Evolutionary conservation across 1,139 yeast species (phyloP).

Genomic region (Geotrichum siamense): DNA sequence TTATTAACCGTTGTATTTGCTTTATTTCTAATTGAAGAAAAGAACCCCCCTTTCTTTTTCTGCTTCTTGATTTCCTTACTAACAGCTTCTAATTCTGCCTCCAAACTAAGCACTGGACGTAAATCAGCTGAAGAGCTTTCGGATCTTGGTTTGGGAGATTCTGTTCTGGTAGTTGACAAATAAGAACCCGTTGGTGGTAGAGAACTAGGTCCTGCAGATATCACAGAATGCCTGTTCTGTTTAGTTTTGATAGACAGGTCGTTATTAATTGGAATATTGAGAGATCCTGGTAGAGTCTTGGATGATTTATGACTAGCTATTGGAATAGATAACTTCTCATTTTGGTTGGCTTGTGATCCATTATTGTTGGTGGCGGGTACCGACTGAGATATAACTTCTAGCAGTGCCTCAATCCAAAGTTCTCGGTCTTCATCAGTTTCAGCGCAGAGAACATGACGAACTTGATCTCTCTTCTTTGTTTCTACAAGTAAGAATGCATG

Average conservation of each 20-base stretch:
- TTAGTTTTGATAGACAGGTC: constrained; percentile 7
- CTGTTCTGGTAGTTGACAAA: background rate
- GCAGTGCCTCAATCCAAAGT: constrained; percentile 60
- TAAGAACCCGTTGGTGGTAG: constrained; percentile 1
- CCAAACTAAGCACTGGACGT: constrained; percentile 16
- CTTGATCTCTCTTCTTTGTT: constrained; percentile 47
- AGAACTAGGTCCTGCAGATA: constrained; percentile 6
- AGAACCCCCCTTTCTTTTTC: constrained; percentile 53
- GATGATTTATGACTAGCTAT: background rate
- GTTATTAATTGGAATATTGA: background rate
- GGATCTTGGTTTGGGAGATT: background rate
- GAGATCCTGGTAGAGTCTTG: background rate
- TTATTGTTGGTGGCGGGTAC: background rate
- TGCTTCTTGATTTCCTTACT: constrained; percentile 39
- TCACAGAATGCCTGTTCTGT: constrained; percentile 7
- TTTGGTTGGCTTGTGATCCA: background rate
- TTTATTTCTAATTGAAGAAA: constrained; percentile 46
- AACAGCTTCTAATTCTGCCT: constrained; percentile 27
- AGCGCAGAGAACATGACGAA: constrained; percentile 71
- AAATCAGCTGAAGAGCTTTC: constrained; percentile 7
- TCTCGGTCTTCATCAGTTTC: constrained; percentile 78
- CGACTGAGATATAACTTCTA: constrained; percentile 37
- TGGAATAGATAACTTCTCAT: background rate
- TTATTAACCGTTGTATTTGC: constrained; percentile 11
- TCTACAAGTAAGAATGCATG: constrained; percentile 75